A percentile compares a stretch with the other conserved stretches of the same genome.
Conservation (phyloP, 805 yeast species). For the Torulaspora microellipsoides region DNA sequence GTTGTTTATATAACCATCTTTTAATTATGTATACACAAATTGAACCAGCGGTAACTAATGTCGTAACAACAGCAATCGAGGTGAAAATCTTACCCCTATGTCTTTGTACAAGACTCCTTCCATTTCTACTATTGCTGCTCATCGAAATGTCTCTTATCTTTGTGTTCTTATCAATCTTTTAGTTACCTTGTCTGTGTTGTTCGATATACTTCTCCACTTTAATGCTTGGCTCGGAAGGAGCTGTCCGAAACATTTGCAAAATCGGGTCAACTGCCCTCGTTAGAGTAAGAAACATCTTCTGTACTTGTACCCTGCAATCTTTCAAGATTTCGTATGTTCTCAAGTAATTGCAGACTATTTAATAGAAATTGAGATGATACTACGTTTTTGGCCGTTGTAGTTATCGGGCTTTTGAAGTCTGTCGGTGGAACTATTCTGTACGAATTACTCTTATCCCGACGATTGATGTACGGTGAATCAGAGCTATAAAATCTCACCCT, state of each 20-base stretch:
- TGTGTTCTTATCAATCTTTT: too few species aligned
- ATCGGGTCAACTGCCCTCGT: too few species aligned
- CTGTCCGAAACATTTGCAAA: too few species aligned
- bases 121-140: constrained; percentile 4
- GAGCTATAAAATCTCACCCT: constrained; percentile 10
- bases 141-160: neutral
- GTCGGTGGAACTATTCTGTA: constrained; percentile 19
- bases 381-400: neutral
- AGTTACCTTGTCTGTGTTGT: too few species aligned
- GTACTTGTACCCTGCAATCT: constrained; percentile 1
- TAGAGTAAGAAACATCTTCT: too few species aligned
- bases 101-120: constrained; percentile 20
- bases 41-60: constrained; percentile 30
- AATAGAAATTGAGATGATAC: constrained; percentile 7
- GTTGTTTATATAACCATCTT: constrained; percentile 36
- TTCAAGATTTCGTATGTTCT: constrained; percentile 17
- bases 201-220: too few species aligned
- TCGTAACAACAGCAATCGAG: constrained; percentile 21
- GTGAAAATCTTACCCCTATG: constrained; percentile 26
- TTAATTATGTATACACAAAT: constrained; percentile 25
- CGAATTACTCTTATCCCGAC: constrained; percentile 15
- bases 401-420: constrained; percentile 1
- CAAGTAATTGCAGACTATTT: constrained; percentile 14
- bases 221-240: too few species aligned
- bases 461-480: constrained; percentile 12